Base-by-base conservation (phyloP, 163 green algal genomes). In the Chlamydomonas reinhardtii region DNA sequence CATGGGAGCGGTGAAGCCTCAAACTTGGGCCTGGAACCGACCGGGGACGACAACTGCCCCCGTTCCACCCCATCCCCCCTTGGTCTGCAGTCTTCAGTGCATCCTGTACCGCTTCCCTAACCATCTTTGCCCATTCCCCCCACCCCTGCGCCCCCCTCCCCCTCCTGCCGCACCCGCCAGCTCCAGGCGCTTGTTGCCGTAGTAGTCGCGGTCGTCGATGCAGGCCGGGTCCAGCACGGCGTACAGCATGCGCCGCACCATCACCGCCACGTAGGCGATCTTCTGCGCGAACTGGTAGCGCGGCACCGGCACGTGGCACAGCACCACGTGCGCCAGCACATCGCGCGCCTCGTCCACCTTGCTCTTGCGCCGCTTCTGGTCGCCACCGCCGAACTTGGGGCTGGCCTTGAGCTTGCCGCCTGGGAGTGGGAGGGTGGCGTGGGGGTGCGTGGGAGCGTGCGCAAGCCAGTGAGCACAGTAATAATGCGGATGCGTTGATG, bases 131-230 rank as follows among this genome's bases (percentile, higher is more conserved):
- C 5, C 11, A 12, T 14, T 32, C 52, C 31, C 35, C 52, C 0
- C 29, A 27, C 65, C 27, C 37, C 66, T 4, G 15, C 1, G 22
- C 17, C 11, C 17, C 32, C 56, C 34, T 39, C 11, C 34, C 34
- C 3, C 81, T 9, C n/a, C n/a, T n/a, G n/a, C n/a, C n/a, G n/a
- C 72, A 93, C 92, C 93, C 39, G 98, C 96, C 81, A 99, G 95
- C 93, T 99, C 98, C 85, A 99, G 93, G 14, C 97, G 89, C 92
- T 99, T 99, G 95, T 99, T 99, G 87, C 98, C 98, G 84, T 99
- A 99, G 94, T 99, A 99, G 92, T 99, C 98, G 43, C 96, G 89
- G 93, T 99, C 97, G 84, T 99, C 98, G 17, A 99, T 94, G 78
- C 95, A 93, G 48, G 88, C 93, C 25, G 93, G 94, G 90, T 99